A percentile compares a stretch with the other conserved stretches of the same genome.
These are phyloP conservation scores for Cyberlindnera xishuangbannaensis DNA, from an alignment of 805 yeast genomes.

Conservation along the genomic window DNA sequence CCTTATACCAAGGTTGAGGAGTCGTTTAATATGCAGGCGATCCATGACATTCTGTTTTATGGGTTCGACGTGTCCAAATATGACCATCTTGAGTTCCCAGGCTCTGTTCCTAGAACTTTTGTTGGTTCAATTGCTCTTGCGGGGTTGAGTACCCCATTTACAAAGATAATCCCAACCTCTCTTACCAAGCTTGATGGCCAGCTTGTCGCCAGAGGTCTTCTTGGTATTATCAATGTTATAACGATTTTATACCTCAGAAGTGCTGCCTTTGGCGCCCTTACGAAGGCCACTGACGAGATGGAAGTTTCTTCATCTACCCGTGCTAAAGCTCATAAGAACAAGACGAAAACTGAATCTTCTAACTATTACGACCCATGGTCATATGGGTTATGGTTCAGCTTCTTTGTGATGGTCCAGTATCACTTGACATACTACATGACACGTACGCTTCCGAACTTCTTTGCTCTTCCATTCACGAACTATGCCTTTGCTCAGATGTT, in stretches of 20 bases:
- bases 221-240: conserved; percentile 58
- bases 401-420: conserved; percentile 64
- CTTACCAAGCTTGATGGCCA: conserved; percentile 47
- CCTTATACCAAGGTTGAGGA: conserved; percentile 94
- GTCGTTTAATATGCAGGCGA: conserved; percentile 85
- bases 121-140: conserved; percentile 61
- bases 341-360: conserved; percentile 3
- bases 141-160: conserved; percentile 35
- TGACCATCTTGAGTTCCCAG: conserved; percentile 80
- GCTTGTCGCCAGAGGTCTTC: conserved; percentile 46
- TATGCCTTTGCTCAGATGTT: conserved; percentile 47
- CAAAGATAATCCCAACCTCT: conserved; percentile 11
- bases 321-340: conserved; percentile 11
- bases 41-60: conserved; percentile 68
- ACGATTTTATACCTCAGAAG: conserved; percentile 46
- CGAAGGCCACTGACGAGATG: background rate
- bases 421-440: conserved; percentile 78
- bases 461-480: conserved; percentile 65
- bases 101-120: conserved; percentile 84
- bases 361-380: conserved; percentile 14
- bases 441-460: conserved; percentile 81
- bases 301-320: too few species aligned
- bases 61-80: conserved; percentile 47
- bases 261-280: conserved; percentile 29
- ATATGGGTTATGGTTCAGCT: conserved; percentile 51